Evolutionary conservation across 139 green algal genomes (phyloP), one percentile per base, ranked within the genome.

Genomic region (Desmodesmus armatus): DNA sequence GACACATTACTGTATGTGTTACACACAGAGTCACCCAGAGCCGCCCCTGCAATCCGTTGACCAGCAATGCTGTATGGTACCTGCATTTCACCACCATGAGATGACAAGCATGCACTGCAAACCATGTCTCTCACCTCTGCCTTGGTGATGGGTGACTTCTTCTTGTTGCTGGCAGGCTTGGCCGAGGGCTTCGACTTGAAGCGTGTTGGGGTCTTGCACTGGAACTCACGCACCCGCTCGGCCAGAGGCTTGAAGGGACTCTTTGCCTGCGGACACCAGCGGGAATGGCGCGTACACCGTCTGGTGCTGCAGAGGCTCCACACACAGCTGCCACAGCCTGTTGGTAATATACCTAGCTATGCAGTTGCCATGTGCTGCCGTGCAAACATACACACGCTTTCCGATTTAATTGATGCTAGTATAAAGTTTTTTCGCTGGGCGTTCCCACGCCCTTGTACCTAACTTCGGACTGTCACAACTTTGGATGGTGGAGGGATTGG

Each of bases 161-260:
- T 85, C 67, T 86, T 87, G 13, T 82, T 40, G 9, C 87, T 66
- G 51, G 40, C 51, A 39, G 69, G 65, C 39, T 78, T 80, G 41
- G 43, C 74, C 17, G 90, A 58, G 29, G 67, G 35, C n/a, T 83
- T 60, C 33, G 63, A 78, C 80, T 90, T 90, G 65, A 90, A 89
- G 66, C 83, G 83, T 27, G 47, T 55, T 2, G 91, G 88, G 33
- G 79, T 91, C 80, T 88, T 85, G 76, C 71, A 76, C 49, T 88
- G 80, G 72, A 91, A 91, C 80, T 91, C 89, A 35, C 86, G 71
- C 35, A 90, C 86, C 53, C 83, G 85, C 19, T 87, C 60, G 35
- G 80, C 72, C 71, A 90, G 62, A 21, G 87, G 78, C 78, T 91
- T 91, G 85, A 87, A 91, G 5, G 89, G 85, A 44, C 71, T 88